Percentiles rank a stretch among this genome's conserved stretches.
These are phyloP conservation scores for Daldinia sp. DNA, from an alignment of 2,329 filamentous ascomycete genomes.

Conservation along the genomic window DNA sequence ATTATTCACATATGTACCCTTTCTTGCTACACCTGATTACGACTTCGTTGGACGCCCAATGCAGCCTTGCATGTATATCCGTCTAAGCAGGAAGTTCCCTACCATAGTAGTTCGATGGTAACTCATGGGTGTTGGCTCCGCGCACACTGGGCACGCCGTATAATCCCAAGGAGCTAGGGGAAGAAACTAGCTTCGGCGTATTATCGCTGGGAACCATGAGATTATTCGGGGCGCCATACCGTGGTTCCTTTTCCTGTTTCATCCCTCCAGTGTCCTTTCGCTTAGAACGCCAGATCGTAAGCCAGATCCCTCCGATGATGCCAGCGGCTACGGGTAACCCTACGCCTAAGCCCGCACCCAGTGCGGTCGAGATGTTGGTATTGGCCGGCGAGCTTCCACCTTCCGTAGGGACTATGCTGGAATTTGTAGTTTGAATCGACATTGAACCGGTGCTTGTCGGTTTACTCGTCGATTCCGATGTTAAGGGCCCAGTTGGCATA, in stretches of 20 bases:
- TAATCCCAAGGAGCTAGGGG: background rate
- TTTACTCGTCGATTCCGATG: background rate
- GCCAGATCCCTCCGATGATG: constrained; percentile 27
- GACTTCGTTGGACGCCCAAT: too few species aligned
- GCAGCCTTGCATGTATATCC: background rate
- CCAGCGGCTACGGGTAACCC: constrained; percentile 26
- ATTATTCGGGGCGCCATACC: background rate
- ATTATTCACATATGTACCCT: background rate
- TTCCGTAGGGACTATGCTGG: background rate
- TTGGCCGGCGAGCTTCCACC: background rate
- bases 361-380: constrained; percentile 1
- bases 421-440: background rate
- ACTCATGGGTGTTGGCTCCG: constrained; percentile 5
- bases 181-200: background rate
- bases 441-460: background rate
- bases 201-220: background rate
- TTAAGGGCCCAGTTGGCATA: background rate
- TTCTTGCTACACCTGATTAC: background rate
- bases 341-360: constrained; percentile 30
- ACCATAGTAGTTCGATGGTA: constrained; percentile 7
- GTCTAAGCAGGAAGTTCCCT: constrained; percentile 19
- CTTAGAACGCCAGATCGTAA: constrained; percentile 24
- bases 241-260: background rate
- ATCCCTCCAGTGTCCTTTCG: background rate
- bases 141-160: background rate